Conservation (phyloP, 495 filamentous ascomycete genomes). For the Staphylotrichum tortipilum region DNA sequence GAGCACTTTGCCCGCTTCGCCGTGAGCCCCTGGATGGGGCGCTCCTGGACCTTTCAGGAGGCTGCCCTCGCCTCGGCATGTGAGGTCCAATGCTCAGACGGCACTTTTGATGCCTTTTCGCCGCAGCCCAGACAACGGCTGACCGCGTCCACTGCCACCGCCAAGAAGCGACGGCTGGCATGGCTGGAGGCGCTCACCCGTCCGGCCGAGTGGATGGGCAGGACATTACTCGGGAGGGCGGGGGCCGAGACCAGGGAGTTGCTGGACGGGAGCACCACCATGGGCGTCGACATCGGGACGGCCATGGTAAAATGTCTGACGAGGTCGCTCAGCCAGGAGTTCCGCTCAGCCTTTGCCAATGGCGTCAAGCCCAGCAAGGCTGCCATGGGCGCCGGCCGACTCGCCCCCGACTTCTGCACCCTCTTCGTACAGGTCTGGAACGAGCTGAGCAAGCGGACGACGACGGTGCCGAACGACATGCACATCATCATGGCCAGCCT, state of each 20-base stretch:
- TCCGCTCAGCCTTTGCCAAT: constrained; percentile 12
- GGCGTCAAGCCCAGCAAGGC: constrained; percentile 8
- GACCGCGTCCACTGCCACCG: neutral
- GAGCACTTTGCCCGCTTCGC: constrained; percentile 15
- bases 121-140: neutral
- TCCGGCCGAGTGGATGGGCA: constrained; percentile 2
- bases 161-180: neutral
- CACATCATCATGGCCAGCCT: constrained; percentile 17
- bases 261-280: neutral
- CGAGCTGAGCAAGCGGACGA: constrained; percentile 15
- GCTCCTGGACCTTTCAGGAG: constrained; percentile 18
- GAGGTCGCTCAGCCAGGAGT: constrained; percentile 7
- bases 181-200: constrained; percentile 1
- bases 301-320: constrained; percentile 8
- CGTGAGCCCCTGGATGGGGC: constrained; percentile 15
- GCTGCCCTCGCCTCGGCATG: constrained; percentile 9
- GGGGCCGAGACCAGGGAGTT: neutral
- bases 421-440: constrained; percentile 18
- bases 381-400: neutral
- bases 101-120: constrained; percentile 13
- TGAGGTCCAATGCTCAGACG: constrained; percentile 19
- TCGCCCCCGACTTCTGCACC: constrained; percentile 15
- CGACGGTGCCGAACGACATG: constrained; percentile 14
- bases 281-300: constrained; percentile 1
- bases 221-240: neutral